Evolutionary conservation across 2,329 filamentous ascomycete species (phyloP).

Genomic region (Aspergillus thermomutatus): DNA sequence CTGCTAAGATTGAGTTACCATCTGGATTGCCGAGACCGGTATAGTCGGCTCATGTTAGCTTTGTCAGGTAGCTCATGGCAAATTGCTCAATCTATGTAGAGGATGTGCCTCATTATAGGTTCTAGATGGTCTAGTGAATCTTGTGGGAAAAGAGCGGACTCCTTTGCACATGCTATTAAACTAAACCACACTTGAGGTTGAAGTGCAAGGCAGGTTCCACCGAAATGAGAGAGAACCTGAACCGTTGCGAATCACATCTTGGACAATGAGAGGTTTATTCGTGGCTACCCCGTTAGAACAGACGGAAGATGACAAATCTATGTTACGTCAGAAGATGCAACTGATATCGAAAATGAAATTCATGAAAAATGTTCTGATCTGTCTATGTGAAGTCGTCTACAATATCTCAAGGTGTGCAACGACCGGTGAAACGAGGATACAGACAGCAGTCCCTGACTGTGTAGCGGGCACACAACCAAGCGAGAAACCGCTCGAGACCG

Average conservation of each 20-base stretch:
- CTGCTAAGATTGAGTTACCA: too few relatives aligned
- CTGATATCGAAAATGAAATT: not conserved
- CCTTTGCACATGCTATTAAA: not conserved
- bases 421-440: conserved; percentile 51
- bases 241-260: too few relatives aligned
- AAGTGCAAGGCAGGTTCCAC: not conserved
- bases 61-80: too few relatives aligned
- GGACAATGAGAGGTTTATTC: too few relatives aligned
- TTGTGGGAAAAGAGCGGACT: not conserved
- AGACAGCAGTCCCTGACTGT: conserved; percentile 59
- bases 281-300: too few relatives aligned
- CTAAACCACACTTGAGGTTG: not conserved
- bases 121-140: not conserved
- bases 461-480: conserved; percentile 65
- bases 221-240: too few relatives aligned
- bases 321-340: not conserved
- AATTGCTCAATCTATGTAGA: too few relatives aligned
- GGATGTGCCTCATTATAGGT: too few relatives aligned
- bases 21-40: too few relatives aligned
- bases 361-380: not conserved
- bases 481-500: conserved; percentile 77
- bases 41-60: too few relatives aligned
- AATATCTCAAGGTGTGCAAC: conserved; percentile 45
- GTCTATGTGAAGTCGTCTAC: not conserved
- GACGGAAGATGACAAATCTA: too few relatives aligned